phyloP scores from a whole-genome alignment of 768 basidiomycete species.

The Tremella mesenterica region DNA sequence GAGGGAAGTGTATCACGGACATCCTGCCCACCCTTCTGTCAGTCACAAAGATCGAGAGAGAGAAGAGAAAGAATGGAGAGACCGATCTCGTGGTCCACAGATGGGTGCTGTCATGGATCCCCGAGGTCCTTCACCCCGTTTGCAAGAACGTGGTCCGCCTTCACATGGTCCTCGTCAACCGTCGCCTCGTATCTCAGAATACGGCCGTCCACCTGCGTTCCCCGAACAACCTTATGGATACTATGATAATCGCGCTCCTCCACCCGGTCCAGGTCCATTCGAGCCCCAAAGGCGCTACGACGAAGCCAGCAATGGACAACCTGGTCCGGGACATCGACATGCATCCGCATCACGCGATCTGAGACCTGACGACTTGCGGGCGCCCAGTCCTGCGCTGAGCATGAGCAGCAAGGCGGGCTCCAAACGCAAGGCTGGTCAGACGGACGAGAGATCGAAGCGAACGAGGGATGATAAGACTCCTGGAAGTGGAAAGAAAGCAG shows the following conservation, averaged over 20 bases:
- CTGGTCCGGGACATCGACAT: conserved; percentile 8
- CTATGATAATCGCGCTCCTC: conserved; percentile 47
- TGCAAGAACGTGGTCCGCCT: conserved; percentile 46
- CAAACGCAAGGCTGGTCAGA: conserved; percentile 13
- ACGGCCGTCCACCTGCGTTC: background rate
- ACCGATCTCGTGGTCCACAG: conserved; percentile 47
- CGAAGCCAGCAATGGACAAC: conserved; percentile 4
- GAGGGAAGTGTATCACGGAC: conserved; percentile 20
- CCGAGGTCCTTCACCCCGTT: conserved; percentile 22
- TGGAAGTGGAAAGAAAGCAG: conserved; percentile 15
- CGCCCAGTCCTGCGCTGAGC: conserved; percentile 28
- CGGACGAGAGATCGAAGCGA: conserved; percentile 14
- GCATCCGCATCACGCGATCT: conserved; percentile 21
- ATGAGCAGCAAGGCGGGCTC: conserved; percentile 18
- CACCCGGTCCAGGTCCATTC: conserved; percentile 46
- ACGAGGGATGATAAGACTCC: conserved; percentile 30
- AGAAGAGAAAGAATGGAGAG: conserved; percentile 50
- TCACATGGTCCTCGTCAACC: conserved; percentile 47
- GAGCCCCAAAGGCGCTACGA: conserved; percentile 24
- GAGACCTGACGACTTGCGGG: conserved; percentile 19
- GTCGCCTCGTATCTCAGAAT: conserved; percentile 17
- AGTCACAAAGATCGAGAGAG: conserved; percentile 22
- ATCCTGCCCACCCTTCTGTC: conserved; percentile 11
- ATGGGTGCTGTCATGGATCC: conserved; percentile 21
- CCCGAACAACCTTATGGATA: conserved; percentile 4